A percentile compares a stretch with the other conserved stretches of the same genome.
These are phyloP conservation scores for Suhomyces vadensis DNA, from an alignment of 805 yeast species.

Conservation along the genomic window DNA sequence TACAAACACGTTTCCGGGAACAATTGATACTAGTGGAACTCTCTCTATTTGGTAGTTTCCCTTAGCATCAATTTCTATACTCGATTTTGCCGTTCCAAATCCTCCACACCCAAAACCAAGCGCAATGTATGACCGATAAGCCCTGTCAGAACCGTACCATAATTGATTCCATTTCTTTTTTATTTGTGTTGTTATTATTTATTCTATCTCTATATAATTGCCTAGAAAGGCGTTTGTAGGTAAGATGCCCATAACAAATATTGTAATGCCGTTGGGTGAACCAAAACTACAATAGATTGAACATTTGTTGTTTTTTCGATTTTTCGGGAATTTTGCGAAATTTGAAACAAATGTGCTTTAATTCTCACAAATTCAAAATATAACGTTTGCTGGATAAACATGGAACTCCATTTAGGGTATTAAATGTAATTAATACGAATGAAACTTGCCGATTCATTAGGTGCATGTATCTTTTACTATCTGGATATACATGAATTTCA, in stretches of 20 bases:
- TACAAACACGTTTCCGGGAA: too few species aligned
- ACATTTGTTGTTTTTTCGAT: not conserved
- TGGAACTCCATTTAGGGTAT: too few species aligned
- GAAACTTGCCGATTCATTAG: too few species aligned
- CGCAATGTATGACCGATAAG: constrained; percentile 3
- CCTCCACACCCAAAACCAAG: too few species aligned
- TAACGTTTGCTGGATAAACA: not conserved
- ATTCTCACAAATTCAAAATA: not conserved
- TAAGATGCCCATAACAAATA: not conserved
- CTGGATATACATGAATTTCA: too few species aligned
- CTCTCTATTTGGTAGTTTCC: too few species aligned
- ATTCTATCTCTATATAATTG: constrained; percentile 1
- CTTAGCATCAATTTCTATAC: too few species aligned
- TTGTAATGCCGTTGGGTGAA: constrained; percentile 1
- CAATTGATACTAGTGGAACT: too few species aligned
- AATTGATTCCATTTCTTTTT: not conserved
- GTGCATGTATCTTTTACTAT: too few species aligned
- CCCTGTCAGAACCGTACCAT: not conserved
- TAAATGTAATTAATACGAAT: too few species aligned
- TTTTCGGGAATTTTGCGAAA: not conserved
- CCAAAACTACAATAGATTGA: not conserved
- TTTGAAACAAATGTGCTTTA: not conserved
- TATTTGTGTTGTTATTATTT: not conserved
- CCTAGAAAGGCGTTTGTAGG: not conserved
- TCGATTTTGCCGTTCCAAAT: too few species aligned